Evolutionary conservation across 257 asterid species (phyloP), one percentile per base, ranked within the genome.

Genomic region (Voacanga thouarsii): DNA sequence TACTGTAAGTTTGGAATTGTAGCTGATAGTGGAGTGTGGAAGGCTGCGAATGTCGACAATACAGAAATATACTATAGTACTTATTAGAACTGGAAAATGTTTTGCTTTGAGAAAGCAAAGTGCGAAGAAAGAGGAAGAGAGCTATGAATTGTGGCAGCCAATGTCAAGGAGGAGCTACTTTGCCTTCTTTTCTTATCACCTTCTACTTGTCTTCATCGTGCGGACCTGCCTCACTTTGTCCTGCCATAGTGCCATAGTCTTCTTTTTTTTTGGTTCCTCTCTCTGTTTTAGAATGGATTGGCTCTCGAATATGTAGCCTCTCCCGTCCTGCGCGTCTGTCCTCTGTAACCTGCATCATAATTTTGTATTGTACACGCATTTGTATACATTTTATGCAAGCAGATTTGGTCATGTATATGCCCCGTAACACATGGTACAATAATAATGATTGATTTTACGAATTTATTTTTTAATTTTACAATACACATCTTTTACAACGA

Each of bases 71-170:
- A 64, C 30, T 64, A 33, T 33, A 33, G 37, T 33, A 33, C 37
- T 33, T 1, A 33, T 64, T 18, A 64, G 43, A 30, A 64, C 7
- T 64, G 45, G 70, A 30, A 64, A 64, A 64, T 64, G 71, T 64
- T 26, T 39, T 71, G 84, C 84, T 77, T 83, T 86, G 78, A 77
- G 85, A 83, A 81, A 81, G 78, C 80, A 86, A 57, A 74, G 63
- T 83, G 77, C 43, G 78, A 76, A 50, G 73, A 61, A 51, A 70
- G 53, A 51, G 60, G 77, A 73, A 50, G 74, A 64, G 49, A 3
- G 64, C 14, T 2, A n/a, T 23, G 30, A 19, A 57, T 24, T 21
- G 66, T 71, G 79, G 78, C 67, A 61, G 79, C 80, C 82, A 78
- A 59, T 75, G 33, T 79, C 82, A 41, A 77, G 51, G 71, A 75